phyloP scores from a whole-genome alignment of 495 filamentous ascomycete species.

The Neurospora sp. region DNA sequence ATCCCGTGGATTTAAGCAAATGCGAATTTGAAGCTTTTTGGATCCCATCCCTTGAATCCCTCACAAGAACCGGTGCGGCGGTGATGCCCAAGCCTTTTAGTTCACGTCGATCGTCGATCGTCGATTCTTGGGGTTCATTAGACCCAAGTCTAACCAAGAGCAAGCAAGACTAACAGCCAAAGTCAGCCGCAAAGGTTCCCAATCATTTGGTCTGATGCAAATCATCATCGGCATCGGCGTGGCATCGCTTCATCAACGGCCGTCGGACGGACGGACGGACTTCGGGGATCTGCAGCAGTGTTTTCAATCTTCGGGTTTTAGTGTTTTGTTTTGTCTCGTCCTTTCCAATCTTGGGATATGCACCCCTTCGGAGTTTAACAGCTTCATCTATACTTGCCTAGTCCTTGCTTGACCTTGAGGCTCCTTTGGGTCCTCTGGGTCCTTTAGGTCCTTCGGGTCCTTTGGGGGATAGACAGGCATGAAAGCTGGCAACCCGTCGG shows the following conservation, averaged over 20 bases:
- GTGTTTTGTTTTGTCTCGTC: not conserved
- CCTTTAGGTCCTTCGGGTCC: not conserved
- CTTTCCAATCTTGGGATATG: not conserved
- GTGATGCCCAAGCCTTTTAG: not conserved
- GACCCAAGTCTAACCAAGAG: no score
- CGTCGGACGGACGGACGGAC: not conserved
- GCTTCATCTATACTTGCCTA: not conserved
- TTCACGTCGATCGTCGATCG: not conserved
- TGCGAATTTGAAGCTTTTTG: not conserved
- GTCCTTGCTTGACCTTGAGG: not conserved
- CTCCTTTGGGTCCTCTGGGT: not conserved
- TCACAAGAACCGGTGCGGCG: not conserved
- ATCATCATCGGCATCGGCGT: not conserved
- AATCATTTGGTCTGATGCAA: not conserved
- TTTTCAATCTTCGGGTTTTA: not conserved
- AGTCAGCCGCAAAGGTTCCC: not conserved
- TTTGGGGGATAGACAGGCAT: not conserved
- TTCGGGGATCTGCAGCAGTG: not conserved
- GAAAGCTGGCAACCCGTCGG: not conserved
- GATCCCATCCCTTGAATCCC: no score
- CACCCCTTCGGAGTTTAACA: not conserved
- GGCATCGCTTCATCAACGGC: no score
- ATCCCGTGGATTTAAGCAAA: no score
- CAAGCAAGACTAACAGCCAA: not conserved
- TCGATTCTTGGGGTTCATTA: no score